These are phyloP conservation scores for Rhizopogon salebrosus DNA, from an alignment of 768 basidiomycete genomes.

Conservation along the genomic window DNA sequence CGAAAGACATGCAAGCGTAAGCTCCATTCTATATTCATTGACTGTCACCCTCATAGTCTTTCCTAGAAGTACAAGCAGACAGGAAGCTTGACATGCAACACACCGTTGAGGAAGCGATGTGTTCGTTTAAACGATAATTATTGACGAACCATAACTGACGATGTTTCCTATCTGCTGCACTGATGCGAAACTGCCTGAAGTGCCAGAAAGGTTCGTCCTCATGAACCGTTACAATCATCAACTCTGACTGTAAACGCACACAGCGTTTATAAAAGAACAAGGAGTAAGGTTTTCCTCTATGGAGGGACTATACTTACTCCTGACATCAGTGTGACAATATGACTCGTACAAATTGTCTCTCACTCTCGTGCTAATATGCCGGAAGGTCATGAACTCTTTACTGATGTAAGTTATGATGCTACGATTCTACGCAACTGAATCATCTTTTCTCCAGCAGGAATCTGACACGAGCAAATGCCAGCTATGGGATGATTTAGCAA, in stretches of 20 bases:
- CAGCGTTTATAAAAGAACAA: too few species aligned
- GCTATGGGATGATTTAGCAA: constrained; percentile 65
- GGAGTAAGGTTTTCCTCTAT: constrained; percentile 30
- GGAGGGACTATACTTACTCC: not conserved
- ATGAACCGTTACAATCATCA: not conserved
- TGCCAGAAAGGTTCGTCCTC: constrained; percentile 63
- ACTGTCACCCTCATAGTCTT: constrained; percentile 1
- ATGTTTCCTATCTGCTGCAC: constrained; percentile 52
- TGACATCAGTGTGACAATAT: constrained; percentile 85
- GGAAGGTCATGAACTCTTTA: constrained; percentile 69
- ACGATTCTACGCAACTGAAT: not conserved
- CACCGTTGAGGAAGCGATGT: constrained; percentile 90
- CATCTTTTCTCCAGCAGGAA: constrained; percentile 13
- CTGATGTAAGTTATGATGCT: constrained; percentile 30
- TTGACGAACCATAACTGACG: not conserved
- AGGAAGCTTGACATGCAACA: constrained; percentile 70
- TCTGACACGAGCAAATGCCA: constrained; percentile 47
- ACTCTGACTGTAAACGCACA: constrained; percentile 22
- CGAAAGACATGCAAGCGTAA: constrained; percentile 74
- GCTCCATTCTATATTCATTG: not conserved
- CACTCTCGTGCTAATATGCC: constrained; percentile 85
- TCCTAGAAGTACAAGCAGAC: constrained; percentile 69
- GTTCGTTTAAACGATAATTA: constrained; percentile 33
- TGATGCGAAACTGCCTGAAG: constrained; percentile 86
- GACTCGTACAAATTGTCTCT: constrained; percentile 65